Percentiles rank a stretch among this genome's conserved stretches.
Conservation (phyloP, 768 basidiomycete species). For the Suillus americanus region DNA sequence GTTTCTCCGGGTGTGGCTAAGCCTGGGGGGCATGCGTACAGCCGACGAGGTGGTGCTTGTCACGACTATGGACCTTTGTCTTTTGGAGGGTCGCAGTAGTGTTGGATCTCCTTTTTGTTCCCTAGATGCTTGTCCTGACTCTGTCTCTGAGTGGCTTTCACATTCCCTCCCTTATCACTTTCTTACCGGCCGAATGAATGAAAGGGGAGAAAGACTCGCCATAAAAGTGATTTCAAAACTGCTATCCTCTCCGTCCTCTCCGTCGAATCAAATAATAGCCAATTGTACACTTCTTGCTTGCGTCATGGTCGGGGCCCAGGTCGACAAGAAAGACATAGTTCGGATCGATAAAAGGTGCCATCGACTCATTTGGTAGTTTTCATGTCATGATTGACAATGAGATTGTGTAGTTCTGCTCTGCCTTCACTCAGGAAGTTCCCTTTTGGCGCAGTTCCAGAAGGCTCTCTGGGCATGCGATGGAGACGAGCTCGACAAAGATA, state of each 20-base stretch:
- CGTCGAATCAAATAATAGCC: background rate
- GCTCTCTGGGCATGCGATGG: background rate
- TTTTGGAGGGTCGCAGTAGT: background rate
- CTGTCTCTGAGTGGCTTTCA: background rate
- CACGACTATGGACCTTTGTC: background rate
- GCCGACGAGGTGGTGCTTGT: background rate
- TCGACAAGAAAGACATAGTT: background rate
- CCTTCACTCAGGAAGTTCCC: background rate
- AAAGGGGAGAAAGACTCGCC: background rate
- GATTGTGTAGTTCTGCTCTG: background rate
- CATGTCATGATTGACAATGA: background rate
- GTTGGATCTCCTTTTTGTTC: no score
- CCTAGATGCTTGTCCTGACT: background rate
- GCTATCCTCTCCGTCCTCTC: background rate
- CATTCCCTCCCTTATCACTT: background rate
- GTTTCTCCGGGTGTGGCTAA: background rate
- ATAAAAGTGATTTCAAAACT: background rate
- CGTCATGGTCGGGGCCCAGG: background rate
- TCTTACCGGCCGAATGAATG: background rate
- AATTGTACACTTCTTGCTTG: background rate
- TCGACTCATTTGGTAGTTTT: background rate
- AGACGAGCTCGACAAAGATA: background rate
- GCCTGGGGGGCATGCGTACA: fast-evolving
- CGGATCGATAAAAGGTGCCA: background rate
- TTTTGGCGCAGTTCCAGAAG: background rate